Conservation (phyloP, 495 filamentous ascomycete species). For the Aspergillus biplanus region DNA sequence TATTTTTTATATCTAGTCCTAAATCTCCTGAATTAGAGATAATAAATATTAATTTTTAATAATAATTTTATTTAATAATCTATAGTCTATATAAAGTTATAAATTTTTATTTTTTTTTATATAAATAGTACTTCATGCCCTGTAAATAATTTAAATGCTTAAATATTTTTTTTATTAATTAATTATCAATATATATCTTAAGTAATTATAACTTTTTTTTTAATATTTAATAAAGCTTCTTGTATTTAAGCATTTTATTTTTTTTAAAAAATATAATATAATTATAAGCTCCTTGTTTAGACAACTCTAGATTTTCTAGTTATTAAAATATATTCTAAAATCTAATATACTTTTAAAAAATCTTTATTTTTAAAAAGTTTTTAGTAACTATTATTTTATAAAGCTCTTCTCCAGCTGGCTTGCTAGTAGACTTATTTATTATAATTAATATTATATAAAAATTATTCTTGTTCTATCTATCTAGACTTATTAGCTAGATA, state of each 20-base stretch:
- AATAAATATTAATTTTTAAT: constrained; percentile 7
- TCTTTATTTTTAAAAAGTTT: not conserved
- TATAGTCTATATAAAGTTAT: constrained; percentile 5
- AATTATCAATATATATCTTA: constrained; percentile 11
- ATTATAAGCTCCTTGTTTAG: not conserved
- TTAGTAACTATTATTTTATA: not conserved
- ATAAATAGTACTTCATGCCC: not conserved
- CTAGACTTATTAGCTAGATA: no score
- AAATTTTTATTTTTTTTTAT: constrained; percentile 3
- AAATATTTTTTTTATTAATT: not conserved
- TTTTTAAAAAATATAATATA: constrained; percentile 1
- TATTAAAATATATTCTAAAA: not conserved
- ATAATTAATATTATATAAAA: not conserved
- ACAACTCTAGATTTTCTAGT: not conserved
- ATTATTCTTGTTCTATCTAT: no score
- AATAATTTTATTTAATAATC: not conserved
- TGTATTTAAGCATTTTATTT: not conserved
- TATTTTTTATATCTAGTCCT: not conserved
- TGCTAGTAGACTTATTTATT: not conserved
- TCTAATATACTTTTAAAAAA: not conserved
- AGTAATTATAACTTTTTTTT: not conserved
- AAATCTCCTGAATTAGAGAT: not conserved
- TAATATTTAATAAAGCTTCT: not conserved
- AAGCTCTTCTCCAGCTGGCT: not conserved
- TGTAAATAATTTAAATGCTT: not conserved